Percentiles rank a stretch among this genome's conserved stretches.
Evolutionary conservation across 352 stramenopile species (phyloP).

Genomic region (Blastocystis sp.): DNA sequence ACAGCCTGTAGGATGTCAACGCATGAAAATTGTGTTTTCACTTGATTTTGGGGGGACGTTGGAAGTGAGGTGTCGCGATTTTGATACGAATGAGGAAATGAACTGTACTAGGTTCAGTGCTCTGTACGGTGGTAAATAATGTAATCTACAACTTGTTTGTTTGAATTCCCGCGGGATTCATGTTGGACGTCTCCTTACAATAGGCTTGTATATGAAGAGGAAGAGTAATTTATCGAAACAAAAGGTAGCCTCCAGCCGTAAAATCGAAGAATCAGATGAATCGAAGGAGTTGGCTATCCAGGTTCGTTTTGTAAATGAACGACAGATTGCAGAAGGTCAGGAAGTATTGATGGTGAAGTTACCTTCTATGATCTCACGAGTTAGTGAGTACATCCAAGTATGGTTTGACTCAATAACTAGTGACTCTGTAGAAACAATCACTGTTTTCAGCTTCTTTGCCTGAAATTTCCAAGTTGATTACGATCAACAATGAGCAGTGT

Average conservation of each 20-base stretch:
- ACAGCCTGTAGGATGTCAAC: background rate
- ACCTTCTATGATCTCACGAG: background rate
- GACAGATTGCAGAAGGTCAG: background rate
- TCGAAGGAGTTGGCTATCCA: background rate
- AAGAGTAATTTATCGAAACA: too few relatives aligned
- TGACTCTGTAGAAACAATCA: constrained; percentile 1
- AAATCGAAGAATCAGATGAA: background rate
- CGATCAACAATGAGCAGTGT: background rate
- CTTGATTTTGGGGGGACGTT: background rate
- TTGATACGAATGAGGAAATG: background rate
- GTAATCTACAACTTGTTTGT: too few relatives aligned
- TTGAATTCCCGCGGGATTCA: too few relatives aligned
- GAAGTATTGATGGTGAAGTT: background rate
- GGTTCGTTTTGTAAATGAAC: background rate
- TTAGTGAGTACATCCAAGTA: constrained; percentile 2
- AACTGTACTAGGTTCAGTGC: too few relatives aligned
- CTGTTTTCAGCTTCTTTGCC: background rate
- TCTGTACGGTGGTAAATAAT: too few relatives aligned
- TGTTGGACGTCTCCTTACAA: too few relatives aligned
- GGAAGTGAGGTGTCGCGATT: background rate
- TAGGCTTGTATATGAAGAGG: too few relatives aligned
- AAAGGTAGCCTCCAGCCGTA: too few relatives aligned
- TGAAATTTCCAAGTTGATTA: background rate
- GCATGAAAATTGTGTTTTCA: background rate
- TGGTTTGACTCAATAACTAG: background rate